Conservation (phyloP, 2,329 filamentous ascomycete genomes). For the Graphium sp. region DNA sequence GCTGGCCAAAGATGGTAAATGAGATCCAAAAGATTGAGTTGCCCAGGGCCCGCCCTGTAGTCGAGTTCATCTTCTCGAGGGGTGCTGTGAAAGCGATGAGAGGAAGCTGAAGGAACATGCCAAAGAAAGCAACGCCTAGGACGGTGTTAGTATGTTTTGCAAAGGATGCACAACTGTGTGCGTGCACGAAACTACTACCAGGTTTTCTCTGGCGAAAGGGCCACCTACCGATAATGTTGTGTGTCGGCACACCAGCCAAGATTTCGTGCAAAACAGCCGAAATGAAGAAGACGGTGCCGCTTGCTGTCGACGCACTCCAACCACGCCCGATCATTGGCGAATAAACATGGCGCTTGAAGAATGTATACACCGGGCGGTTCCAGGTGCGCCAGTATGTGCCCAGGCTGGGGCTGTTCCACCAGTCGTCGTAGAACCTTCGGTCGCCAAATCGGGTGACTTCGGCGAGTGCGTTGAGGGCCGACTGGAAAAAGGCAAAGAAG, state of each 20-base stretch:
- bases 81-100: constrained; percentile 68
- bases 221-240: constrained; percentile 66
- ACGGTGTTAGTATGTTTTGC: no score
- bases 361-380: constrained; percentile 96
- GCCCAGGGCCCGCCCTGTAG: constrained; percentile 62
- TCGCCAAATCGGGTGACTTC: constrained; percentile 85
- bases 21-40: constrained; percentile 95
- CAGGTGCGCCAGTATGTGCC: constrained; percentile 88
- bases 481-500: constrained; percentile 94
- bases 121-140: constrained; percentile 75
- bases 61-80: constrained; percentile 61
- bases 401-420: constrained; percentile 88
- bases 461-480: constrained; percentile 75
- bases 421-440: constrained; percentile 88
- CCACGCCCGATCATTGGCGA: constrained; percentile 74
- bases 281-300: constrained; percentile 69
- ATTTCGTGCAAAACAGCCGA: constrained; percentile 85
- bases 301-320: constrained; percentile 54
- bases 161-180: no score
- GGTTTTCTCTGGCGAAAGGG: no score
- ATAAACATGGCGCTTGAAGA: constrained; percentile 91
- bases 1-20: constrained; percentile 91
- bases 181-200: no score
- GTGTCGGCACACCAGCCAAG: constrained; percentile 83
- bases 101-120: constrained; percentile 87